Conservation (phyloP, 805 yeast species). For the Kodamaea kaohsiungensis region DNA sequence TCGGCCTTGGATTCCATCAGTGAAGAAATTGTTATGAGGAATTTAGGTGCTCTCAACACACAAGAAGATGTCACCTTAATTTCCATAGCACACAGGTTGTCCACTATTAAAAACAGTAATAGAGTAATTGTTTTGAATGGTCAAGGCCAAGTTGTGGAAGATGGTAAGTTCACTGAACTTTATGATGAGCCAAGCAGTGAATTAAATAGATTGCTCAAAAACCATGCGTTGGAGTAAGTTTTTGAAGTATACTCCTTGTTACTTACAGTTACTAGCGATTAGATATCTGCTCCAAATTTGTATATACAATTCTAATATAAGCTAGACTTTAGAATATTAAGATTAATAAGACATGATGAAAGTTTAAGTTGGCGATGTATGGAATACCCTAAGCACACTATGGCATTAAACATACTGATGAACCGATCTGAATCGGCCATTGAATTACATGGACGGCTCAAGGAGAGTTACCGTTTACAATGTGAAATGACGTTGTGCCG, state of each 20-base stretch:
- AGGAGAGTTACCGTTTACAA: no score
- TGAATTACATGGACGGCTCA: no score
- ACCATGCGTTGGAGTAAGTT: conserved; percentile 12
- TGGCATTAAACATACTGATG: no score
- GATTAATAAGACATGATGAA: background rate
- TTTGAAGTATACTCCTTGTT: background rate
- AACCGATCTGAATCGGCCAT: no score
- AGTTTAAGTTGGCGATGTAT: no score
- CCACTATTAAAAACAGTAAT: conserved; percentile 83
- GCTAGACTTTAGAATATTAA: background rate
- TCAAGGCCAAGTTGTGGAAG: conserved; percentile 63
- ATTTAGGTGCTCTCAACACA: conserved; percentile 55
- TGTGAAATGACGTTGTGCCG: no score
- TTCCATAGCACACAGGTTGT: conserved; percentile 87
- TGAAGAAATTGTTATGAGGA: conserved; percentile 80
- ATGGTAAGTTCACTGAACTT: conserved; percentile 42
- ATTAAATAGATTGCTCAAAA: conserved; percentile 38
- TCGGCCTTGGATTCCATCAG: conserved; percentile 89
- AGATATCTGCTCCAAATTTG: background rate
- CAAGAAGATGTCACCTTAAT: conserved; percentile 68
- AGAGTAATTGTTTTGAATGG: conserved; percentile 68
- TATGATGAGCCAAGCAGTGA: conserved; percentile 30
- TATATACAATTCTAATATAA: background rate
- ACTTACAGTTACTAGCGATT: background rate
- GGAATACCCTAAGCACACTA: no score